Evolutionary conservation across 2,329 filamentous ascomycete species (phyloP), one percentile per base, ranked within the genome.

Genomic region (Aureobasidium sp.): DNA sequence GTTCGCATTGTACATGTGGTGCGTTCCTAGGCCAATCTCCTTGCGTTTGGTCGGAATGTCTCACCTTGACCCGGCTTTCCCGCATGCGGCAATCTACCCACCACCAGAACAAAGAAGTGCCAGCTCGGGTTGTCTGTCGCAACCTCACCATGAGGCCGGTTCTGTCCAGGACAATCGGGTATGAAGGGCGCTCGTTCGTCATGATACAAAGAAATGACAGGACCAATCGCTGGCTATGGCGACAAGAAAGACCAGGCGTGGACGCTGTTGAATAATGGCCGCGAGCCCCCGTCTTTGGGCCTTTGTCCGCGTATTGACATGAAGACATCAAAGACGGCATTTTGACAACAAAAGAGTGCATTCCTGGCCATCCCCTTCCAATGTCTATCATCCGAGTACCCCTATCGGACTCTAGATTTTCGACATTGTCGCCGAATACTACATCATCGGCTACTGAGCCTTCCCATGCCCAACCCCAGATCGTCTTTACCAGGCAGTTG

Each of bases 401-500:
- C 51, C 52, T 63, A 51, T 64, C 65, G 26, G 53, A 61, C n/a
- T 34, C 59, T 15, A 56, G 62, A 20, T 37, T 61, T 56, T 37
- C 55, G 27, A 46, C 53, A 57, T 57, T 36, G 39, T 44, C 53
- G 41, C 53, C 55, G 43, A 34, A 52, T 24, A 51, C 44, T 41
- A 60, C 44, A 60, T 50, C 47, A 53, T 48, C 52, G 29, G 52
- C 47, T 43, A 29, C 52, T 24, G 43, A 59, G 43, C 39, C 50
- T 26, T 51, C 48, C n/a, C 44, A 55, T 59, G 59, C 56, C 43
- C 63, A 66, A 59, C 63, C 64, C 20, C 63, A 66, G 56, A 69
- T 73, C 66, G 65, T 72, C 66, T 73, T 72, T 65, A 73, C 72
- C 52, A 71, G 72, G 71, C 70, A 73, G 60, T 67, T 73, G 67